These are phyloP conservation scores for Solanum piurae DNA, from an alignment of 257 asterid genomes.

Conservation along the genomic window DNA sequence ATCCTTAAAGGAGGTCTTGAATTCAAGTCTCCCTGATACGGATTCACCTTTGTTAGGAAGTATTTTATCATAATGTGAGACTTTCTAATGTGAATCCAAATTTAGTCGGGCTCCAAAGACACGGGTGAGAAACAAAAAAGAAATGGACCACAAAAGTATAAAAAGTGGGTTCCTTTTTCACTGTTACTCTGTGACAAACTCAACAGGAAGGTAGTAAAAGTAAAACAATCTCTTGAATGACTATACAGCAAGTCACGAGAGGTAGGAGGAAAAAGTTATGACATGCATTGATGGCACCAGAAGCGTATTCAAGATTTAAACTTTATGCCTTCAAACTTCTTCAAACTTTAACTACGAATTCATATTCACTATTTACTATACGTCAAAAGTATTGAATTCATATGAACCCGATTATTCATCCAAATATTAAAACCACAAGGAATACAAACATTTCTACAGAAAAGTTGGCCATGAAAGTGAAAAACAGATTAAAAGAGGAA, in stretches of 20 bases:
- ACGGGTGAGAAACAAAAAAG: neutral
- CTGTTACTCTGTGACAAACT: neutral
- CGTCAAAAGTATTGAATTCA: neutral
- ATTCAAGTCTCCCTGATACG: no score
- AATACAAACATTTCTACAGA: neutral
- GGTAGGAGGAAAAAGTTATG: neutral
- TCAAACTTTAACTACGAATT: neutral
- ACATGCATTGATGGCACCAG: neutral
- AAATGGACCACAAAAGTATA: neutral
- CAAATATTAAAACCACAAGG: neutral
- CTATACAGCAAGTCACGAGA: neutral
- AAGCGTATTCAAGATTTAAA: neutral
- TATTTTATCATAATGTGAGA: no score
- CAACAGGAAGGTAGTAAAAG: neutral
- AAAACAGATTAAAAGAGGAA: neutral
- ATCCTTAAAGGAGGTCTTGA: no score
- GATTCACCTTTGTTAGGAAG: neutral
- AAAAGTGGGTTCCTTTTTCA: neutral
- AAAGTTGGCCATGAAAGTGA: neutral
- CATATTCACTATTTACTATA: neutral
- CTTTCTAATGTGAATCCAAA: fast-evolving
- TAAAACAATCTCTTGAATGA: neutral
- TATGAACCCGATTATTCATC: neutral
- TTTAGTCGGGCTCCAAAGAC: no score
- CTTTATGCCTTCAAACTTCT: neutral